phyloP scores from a whole-genome alignment of 345 rosid genomes.

The Brassica rapa region DNA sequence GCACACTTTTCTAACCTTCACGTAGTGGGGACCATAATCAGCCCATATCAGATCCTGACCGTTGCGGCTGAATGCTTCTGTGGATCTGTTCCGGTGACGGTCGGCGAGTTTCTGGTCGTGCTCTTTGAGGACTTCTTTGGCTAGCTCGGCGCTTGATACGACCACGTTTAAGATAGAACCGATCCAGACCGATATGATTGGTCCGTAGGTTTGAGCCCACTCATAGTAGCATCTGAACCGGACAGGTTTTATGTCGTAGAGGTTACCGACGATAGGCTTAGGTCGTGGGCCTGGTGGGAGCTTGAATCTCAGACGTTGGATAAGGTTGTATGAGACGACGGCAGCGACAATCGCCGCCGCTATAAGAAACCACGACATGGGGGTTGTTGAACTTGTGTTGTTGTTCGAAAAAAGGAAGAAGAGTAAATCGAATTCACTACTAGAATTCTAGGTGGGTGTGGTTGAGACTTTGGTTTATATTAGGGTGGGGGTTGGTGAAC shows the following conservation, averaged over 20 bases:
- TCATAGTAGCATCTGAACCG: conserved; percentile 79
- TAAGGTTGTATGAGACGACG: conserved; percentile 43
- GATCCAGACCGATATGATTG: conserved; percentile 90
- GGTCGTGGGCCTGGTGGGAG: conserved; percentile 89
- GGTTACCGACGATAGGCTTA: conserved; percentile 87
- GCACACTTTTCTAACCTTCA: conserved; percentile 86
- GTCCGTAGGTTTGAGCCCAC: conserved; percentile 81
- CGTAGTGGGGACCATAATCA: conserved; percentile 94
- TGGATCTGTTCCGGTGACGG: conserved; percentile 68
- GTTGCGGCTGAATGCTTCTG: conserved; percentile 78
- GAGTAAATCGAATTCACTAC: conserved; percentile 16
- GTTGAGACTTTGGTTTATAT: conserved; percentile 42
- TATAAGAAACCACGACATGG: conserved; percentile 38
- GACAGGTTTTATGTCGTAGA: conserved; percentile 81
- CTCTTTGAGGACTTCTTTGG: conserved; percentile 77
- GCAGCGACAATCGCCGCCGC: conserved; percentile 31
- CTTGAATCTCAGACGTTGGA: conserved; percentile 55
- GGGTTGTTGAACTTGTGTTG: neutral
- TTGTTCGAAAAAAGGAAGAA: neutral
- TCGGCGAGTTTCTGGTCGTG: conserved; percentile 82
- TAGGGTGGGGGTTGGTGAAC: conserved; percentile 50
- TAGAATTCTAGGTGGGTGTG: conserved; percentile 29
- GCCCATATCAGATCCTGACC: conserved; percentile 97
- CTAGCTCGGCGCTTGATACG: conserved; percentile 72
- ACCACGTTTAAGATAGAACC: conserved; percentile 81